A percentile compares a stretch with the other conserved stretches of the same genome.
Evolutionary conservation across 192 early-diverging fungal species (phyloP).

Genomic region (Coemansia interrupta): DNA sequence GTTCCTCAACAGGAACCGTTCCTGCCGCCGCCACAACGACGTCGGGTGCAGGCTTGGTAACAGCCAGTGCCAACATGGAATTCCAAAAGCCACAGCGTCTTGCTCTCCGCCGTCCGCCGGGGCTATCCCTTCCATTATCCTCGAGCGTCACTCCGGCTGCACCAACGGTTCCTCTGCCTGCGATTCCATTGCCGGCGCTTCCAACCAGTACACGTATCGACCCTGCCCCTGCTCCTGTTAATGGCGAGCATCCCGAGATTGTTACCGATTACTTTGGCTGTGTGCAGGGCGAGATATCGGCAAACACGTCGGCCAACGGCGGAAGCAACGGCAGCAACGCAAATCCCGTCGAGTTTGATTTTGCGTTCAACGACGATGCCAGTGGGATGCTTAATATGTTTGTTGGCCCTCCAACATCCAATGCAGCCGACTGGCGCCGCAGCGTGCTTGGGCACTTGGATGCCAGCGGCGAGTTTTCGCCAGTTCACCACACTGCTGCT

Average conservation of each 20-base stretch:
- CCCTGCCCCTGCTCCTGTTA: background rate
- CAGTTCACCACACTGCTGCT: background rate
- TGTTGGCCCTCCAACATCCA: slow-evolving; percentile 11
- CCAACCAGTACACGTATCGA: background rate
- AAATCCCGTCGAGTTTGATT: background rate
- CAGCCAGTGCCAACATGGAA: no score
- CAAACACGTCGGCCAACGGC: slow-evolving; percentile 3
- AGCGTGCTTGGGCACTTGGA: slow-evolving; percentile 30
- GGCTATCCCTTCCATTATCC: background rate
- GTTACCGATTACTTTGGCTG: slow-evolving; percentile 39
- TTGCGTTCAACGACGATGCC: background rate
- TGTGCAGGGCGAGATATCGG: slow-evolving; percentile 4
- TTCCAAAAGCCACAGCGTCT: slow-evolving; percentile 6
- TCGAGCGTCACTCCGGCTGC: background rate
- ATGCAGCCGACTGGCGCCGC: slow-evolving; percentile 31
- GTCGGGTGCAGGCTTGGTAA: no score
- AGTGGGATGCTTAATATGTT: slow-evolving; percentile 11
- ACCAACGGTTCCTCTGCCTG: slow-evolving; percentile 9
- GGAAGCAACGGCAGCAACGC: slow-evolving; percentile 7
- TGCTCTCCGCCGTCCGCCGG: slow-evolving; percentile 4
- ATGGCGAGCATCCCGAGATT: background rate
- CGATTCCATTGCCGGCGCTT: slow-evolving; percentile 13
- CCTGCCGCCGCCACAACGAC: background rate
- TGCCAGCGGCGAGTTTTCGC: slow-evolving; percentile 10
- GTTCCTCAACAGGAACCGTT: no score